phyloP scores from a whole-genome alignment of 108 stramenopile genomes.

The Discostella stelligeroides region DNA sequence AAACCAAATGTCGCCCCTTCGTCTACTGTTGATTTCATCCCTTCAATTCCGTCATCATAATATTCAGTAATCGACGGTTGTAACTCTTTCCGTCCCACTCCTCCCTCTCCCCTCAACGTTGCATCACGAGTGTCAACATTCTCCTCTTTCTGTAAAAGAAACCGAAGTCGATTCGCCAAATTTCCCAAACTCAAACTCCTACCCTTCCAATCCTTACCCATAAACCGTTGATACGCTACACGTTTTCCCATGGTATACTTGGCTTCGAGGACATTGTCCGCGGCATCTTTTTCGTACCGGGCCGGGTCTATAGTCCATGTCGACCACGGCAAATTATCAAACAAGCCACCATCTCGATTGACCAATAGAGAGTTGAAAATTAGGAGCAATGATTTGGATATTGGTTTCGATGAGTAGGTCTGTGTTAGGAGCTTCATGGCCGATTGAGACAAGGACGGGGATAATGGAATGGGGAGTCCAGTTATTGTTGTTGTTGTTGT shows the following conservation, averaged over 20 bases:
- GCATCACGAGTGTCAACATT: not conserved
- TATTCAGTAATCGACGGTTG: no score
- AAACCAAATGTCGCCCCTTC: not conserved
- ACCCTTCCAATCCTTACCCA: conserved; percentile 81
- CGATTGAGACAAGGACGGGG: conserved; percentile 23
- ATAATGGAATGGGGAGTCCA: conserved; percentile 26
- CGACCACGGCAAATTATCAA: conserved; percentile 79
- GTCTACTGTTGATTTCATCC: not conserved
- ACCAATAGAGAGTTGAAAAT: conserved; percentile 59
- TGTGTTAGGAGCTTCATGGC: conserved; percentile 53
- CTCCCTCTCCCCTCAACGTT: not conserved
- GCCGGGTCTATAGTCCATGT: conserved; percentile 78
- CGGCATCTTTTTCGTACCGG: conserved; percentile 68
- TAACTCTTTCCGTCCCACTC: not conserved
- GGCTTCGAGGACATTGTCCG: conserved; percentile 61
- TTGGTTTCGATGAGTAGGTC: conserved; percentile 39
- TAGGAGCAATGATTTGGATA: conserved; percentile 64
- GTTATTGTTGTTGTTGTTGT: not conserved
- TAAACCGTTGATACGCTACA: conserved; percentile 84
- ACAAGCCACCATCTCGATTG: conserved; percentile 74
- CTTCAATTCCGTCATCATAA: not conserved
- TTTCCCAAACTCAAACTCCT: conserved; percentile 61
- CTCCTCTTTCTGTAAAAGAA: conserved; percentile 43
- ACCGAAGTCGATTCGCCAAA: conserved; percentile 44
- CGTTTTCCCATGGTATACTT: conserved; percentile 80